phyloP scores from a whole-genome alignment of 805 yeast genomes.

The Metschnikowia lachancei region DNA sequence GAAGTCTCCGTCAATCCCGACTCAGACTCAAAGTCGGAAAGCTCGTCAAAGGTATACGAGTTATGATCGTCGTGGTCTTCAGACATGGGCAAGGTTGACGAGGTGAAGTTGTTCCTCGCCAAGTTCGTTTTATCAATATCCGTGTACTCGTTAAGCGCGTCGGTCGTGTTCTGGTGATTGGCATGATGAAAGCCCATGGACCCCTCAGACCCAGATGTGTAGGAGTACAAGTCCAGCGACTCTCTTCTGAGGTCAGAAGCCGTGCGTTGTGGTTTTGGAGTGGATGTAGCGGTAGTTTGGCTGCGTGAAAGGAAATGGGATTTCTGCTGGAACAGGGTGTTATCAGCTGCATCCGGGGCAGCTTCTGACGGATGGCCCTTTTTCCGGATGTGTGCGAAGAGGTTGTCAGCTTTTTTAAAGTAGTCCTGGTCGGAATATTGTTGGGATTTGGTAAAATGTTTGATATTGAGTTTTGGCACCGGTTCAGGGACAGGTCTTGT shows the following conservation, averaged over 20 bases:
- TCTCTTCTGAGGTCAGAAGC: background rate
- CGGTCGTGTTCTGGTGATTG: constrained; percentile 5
- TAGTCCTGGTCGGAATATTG: constrained; percentile 37
- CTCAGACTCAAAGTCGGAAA: constrained; percentile 18
- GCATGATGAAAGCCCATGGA: constrained; percentile 22
- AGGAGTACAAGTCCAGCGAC: constrained; percentile 15
- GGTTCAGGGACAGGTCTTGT: constrained; percentile 4
- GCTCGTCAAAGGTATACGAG: constrained; percentile 36
- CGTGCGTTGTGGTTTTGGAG: constrained; percentile 33
- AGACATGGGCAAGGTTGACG: background rate
- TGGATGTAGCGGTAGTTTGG: constrained; percentile 36
- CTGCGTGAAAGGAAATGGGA: constrained; percentile 8
- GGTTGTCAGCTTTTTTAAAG: constrained; percentile 37
- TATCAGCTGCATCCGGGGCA: constrained; percentile 4
- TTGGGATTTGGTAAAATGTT: constrained; percentile 31
- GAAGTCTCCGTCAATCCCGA: constrained; percentile 7
- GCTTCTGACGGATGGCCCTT: constrained; percentile 24
- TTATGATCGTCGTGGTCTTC: background rate
- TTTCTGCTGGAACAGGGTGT: constrained; percentile 6
- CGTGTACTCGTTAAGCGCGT: constrained; percentile 13
- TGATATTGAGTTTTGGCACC: constrained; percentile 25
- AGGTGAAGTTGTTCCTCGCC: background rate
- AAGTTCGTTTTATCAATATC: constrained; percentile 11
- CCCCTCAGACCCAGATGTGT: constrained; percentile 34
- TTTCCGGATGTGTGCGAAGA: constrained; percentile 39